Base-by-base conservation (phyloP, 768 basidiomycete genomes). In the Nevesoporus exiguus region DNA sequence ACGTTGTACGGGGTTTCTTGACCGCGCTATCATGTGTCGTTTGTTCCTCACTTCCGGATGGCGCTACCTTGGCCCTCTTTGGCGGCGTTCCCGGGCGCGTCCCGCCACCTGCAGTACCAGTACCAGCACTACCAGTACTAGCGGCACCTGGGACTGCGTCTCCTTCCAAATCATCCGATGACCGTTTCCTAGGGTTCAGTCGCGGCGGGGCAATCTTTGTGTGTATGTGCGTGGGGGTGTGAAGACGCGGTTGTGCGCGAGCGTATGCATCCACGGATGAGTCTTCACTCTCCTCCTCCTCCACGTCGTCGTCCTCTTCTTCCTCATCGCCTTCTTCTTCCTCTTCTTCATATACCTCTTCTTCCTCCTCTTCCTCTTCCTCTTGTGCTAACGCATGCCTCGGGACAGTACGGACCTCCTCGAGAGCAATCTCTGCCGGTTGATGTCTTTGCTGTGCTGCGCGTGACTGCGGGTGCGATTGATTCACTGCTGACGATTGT, bases 161-260 rank as follows among this genome's bases (percentile, higher is more conserved):
- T 31, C 53, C 60, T 8, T 75, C 74, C 8, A 75, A 55, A 57
- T 76, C 74, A 47, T 68, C 66, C 17, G 72, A 76, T 1, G 71
- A 63, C 9, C 75, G 71, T 60, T 75, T 74, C 21, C 69, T 59
- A 19, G 74, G 65, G 40, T 64, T 66, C 33, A 40, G 24, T 25
- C 47, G 59, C 21, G 48, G 54, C 19, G 49, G 51, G 21, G 47
- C 51, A 21, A 52, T 58, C 46, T 64, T 64, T 7, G 56, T 24
- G 15, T 61, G 55, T 7, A 49, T 14, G 17, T 21, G 46, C 15
- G 21, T 4, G 7, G 62, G 47, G 1, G 19, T 47, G 27, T 17
- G 57, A 42, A 47, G 53, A 14, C 58, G 56, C 9, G 54, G 40
- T 48, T 59, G 41, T 31, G 47, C 22, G 19, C 36, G 40, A 21